Conservation (phyloP, 1,139 yeast genomes). For the Pichia sp. region DNA sequence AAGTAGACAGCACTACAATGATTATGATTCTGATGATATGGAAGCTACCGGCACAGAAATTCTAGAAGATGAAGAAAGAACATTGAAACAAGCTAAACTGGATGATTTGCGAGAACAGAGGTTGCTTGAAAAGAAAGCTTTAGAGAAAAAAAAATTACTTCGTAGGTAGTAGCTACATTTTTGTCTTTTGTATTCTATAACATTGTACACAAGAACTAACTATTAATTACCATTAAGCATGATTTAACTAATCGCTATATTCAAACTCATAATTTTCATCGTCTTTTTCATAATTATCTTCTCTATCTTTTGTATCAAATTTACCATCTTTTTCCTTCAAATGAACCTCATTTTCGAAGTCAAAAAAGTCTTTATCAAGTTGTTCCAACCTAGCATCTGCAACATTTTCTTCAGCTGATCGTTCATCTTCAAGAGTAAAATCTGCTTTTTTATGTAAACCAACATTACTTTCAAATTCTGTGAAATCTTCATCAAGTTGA, state of each 20-base stretch:
- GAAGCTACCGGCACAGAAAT: constrained; percentile 91
- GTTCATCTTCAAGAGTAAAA: neutral
- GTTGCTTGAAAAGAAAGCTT: constrained; percentile 22
- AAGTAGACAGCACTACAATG: constrained; percentile 41
- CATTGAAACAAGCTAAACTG: constrained; percentile 37
- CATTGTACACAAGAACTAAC: neutral
- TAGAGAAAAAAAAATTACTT: constrained; percentile 23
- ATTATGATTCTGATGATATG: constrained; percentile 73
- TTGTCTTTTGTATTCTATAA: neutral
- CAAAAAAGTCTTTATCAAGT: neutral
- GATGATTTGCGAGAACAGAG: constrained; percentile 29
- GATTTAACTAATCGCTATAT: constrained; percentile 25
- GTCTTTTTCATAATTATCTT: constrained; percentile 6
- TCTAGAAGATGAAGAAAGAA: constrained; percentile 67
- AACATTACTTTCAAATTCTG: constrained; percentile 9
- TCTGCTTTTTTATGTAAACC: neutral
- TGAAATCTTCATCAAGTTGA: constrained; percentile 11
- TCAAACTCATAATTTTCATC: constrained; percentile 30
- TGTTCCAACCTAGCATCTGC: neutral
- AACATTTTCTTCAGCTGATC: neutral
- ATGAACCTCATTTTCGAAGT: neutral
- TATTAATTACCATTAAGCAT: neutral
- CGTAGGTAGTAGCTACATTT: neutral
- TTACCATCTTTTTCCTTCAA: neutral
- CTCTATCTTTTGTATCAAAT: constrained; percentile 12